Evolutionary conservation across 306 rosid genomes (phyloP).

Genomic region (Quercus agrifolia): DNA sequence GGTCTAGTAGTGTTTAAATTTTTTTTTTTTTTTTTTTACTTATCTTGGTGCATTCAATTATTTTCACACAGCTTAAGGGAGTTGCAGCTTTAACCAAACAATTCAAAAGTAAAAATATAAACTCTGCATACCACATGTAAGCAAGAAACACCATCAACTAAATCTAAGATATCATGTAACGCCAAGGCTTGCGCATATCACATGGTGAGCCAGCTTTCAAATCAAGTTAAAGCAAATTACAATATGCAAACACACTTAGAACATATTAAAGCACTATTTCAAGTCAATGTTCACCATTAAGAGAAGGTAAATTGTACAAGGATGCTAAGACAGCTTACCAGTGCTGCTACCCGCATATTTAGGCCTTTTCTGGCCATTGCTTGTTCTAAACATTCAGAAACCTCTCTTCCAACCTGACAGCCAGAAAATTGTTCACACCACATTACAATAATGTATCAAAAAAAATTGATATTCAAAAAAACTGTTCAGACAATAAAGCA

Average conservation of each 20-base stretch:
- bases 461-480: neutral
- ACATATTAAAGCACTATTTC: neutral
- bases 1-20: neutral
- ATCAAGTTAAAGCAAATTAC: neutral
- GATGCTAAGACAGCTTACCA: conserved; percentile 50
- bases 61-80: neutral
- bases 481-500: neutral
- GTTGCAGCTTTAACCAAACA: neutral
- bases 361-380: conserved; percentile 64
- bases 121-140: neutral
- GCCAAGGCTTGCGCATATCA: neutral
- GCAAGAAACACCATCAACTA: neutral
- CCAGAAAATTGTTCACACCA: conserved; percentile 4
- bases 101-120: neutral
- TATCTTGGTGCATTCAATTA: neutral
- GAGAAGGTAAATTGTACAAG: neutral
- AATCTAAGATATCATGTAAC: too few species aligned
- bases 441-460: too few species aligned
- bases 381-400: conserved; percentile 66
- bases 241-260: neutral
- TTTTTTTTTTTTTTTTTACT: neutral
- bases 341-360: conserved; percentile 64
- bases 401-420: conserved; percentile 83
- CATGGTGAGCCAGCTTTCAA: neutral
- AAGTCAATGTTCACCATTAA: neutral